These are phyloP conservation scores for Diaporthe sp. DNA, from an alignment of 2,329 filamentous ascomycete genomes.

Conservation along the genomic window DNA sequence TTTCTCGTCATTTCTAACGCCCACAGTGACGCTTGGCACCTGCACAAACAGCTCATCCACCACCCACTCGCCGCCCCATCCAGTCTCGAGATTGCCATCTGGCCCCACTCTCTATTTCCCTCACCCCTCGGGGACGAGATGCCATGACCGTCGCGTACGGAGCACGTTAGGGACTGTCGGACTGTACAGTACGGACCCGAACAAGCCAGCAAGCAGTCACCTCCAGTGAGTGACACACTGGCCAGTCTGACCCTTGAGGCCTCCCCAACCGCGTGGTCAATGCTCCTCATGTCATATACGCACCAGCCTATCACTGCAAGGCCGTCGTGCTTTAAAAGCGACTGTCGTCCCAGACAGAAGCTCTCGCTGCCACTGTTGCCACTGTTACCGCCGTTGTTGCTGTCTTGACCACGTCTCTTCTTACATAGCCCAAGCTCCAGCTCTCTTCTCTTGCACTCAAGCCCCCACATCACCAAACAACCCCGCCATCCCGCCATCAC, in stretches of 20 bases:
- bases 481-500: constrained; percentile 25
- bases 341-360: constrained; percentile 17
- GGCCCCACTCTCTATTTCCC: constrained; percentile 29
- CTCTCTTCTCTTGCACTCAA: background rate
- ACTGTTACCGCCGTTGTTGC: background rate
- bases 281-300: constrained; percentile 5
- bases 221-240: constrained; percentile 25
- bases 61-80: constrained; percentile 18
- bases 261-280: constrained; percentile 19
- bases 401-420: constrained; percentile 1
- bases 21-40: constrained; percentile 29
- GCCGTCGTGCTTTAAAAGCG: constrained; percentile 35
- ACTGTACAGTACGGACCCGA: background rate
- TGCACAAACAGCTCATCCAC: constrained; percentile 38
- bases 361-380: background rate
- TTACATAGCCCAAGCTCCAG: constrained; percentile 11
- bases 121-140: constrained; percentile 9
- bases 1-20: constrained; percentile 29
- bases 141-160: constrained; percentile 9
- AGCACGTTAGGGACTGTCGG: background rate
- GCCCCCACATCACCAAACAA: background rate
- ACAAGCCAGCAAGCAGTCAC: background rate
- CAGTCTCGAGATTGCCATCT: constrained; percentile 26
- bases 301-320: constrained; percentile 29
- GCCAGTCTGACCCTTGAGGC: constrained; percentile 27